Base-by-base conservation (phyloP, 306 rosid species). In the Citrullus mucosospermus region DNA sequence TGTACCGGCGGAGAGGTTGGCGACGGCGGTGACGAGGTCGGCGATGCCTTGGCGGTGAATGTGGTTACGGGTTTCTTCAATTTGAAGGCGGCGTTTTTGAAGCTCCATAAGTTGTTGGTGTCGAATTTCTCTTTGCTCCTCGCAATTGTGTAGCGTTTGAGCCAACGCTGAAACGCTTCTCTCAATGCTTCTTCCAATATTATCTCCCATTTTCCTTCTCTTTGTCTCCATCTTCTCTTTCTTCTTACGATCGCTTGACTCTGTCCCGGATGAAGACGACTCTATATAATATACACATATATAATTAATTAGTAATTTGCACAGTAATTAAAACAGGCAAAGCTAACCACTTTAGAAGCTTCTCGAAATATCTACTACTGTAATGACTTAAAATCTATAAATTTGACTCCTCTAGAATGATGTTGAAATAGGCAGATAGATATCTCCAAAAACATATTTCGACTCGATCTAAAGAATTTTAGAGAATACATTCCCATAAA, bases 141-240 rank as follows among this genome's bases (percentile, higher is more conserved):
- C 91, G 10, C 87, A 81, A 28, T 81, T 82, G 30, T 67, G 80
- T 0, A 89, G 71, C 2, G 93, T 87, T 28, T 84, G 67, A 9
- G 88, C 90, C 28, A 89, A 14, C 46, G 86, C 84, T 0, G 90
- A 83, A 5, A 90, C 85, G 79, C 91, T 85, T 0, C 81, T 83
- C 83, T 82, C 84, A 75, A 89, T 87, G 86, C 90, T 89, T 0
- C 88, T 84, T 36, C 90, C 87, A n/a, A 89, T 77, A 58, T 78
- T 77, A 58, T 83, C 87, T 60, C 62, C 76, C 10, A 84, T 78
- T 79, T 86, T 89, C 76, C 93, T 83, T 0, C 88, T 81, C 25
- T 87, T 89, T 1, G 81, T 36, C 25, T 89, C 91, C 0, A 85
- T 58, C 0, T 78, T 72, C 25, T 85, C 82, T 13, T 82, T 85